These are phyloP conservation scores for Gentiana straminea DNA, from an alignment of 257 asterid genomes.

Conservation along the genomic window DNA sequence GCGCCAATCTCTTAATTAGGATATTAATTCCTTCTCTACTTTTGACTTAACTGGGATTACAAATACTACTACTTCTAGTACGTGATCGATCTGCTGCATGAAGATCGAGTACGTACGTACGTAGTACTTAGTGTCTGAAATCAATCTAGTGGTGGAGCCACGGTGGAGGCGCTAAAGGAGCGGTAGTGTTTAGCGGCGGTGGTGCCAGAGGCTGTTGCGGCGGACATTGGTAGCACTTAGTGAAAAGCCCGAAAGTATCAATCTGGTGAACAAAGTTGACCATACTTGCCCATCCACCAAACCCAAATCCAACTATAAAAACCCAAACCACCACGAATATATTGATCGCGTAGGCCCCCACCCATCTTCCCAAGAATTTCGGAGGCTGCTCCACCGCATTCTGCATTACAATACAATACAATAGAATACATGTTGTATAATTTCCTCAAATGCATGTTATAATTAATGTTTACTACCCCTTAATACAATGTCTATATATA, in stretches of 20 bases:
- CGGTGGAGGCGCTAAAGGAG: slow-evolving; percentile 31
- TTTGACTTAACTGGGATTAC: too few relatives aligned
- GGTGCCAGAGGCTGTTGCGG: slow-evolving; percentile 32
- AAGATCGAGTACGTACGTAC: too few relatives aligned
- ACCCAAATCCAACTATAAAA: slow-evolving; percentile 77
- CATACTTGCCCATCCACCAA: slow-evolving; percentile 96
- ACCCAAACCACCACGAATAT: slow-evolving; percentile 83
- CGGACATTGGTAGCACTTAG: slow-evolving; percentile 86
- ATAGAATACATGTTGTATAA: too few relatives aligned
- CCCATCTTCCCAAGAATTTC: slow-evolving; percentile 72
- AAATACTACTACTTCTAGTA: too few relatives aligned
- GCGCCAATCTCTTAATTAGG: too few relatives aligned
- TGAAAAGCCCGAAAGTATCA: slow-evolving; percentile 88
- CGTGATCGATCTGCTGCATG: too few relatives aligned
- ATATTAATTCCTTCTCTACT: too few relatives aligned
- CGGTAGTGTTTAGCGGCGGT: slow-evolving; percentile 21
- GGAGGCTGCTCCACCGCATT: slow-evolving; percentile 94
- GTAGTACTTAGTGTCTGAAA: too few relatives aligned
- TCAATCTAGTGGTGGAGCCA: slow-evolving; percentile 12
- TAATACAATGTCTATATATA: too few relatives aligned
- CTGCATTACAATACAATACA: slow-evolving; percentile 23
- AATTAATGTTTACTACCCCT: too few relatives aligned
- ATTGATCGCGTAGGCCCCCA: slow-evolving; percentile 62
- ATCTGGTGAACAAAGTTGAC: slow-evolving; percentile 73
- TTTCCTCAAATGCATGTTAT: too few relatives aligned